Evolutionary conservation across 495 filamentous ascomycete species (phyloP).

Genomic region (Staphylotrichum longicolle): DNA sequence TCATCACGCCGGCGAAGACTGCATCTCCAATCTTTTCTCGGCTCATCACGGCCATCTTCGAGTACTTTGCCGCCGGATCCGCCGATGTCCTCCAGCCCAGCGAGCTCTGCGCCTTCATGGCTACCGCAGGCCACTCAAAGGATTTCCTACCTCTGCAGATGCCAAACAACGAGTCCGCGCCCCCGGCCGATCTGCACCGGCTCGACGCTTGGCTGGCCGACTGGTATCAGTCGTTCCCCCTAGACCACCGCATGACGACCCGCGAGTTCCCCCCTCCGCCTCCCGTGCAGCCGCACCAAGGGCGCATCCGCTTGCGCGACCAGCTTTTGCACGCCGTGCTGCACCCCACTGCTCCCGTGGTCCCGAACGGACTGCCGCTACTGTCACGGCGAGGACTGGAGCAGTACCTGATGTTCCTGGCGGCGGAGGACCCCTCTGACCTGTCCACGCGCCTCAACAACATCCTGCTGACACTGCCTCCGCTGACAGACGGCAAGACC

Average conservation of each 20-base stretch:
- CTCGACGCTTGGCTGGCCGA: not conserved
- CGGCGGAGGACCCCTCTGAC: not conserved
- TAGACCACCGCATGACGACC: not conserved
- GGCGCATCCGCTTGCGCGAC: not conserved
- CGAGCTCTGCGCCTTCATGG: not conserved
- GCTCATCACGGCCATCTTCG: not conserved
- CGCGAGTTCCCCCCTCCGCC: not conserved
- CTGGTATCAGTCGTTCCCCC: not conserved
- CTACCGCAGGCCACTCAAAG: not conserved
- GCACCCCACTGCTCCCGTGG: not conserved
- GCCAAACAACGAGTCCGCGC: not conserved
- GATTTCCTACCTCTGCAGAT: not conserved
- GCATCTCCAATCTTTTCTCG: not conserved
- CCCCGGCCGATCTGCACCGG: not conserved
- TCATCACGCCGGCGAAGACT: not conserved
- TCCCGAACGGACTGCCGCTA: not conserved
- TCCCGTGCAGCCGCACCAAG: not conserved
- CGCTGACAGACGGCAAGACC: not conserved
- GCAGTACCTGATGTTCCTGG: not conserved
- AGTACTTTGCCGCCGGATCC: not conserved
- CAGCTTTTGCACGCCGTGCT: not conserved
- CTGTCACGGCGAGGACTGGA: not conserved
- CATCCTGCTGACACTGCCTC: not conserved
- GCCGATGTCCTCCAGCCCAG: not conserved
- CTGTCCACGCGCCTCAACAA: not conserved